Evolutionary conservation across 805 yeast genomes (phyloP).

Genomic region (Pichia sporocuriosa): DNA sequence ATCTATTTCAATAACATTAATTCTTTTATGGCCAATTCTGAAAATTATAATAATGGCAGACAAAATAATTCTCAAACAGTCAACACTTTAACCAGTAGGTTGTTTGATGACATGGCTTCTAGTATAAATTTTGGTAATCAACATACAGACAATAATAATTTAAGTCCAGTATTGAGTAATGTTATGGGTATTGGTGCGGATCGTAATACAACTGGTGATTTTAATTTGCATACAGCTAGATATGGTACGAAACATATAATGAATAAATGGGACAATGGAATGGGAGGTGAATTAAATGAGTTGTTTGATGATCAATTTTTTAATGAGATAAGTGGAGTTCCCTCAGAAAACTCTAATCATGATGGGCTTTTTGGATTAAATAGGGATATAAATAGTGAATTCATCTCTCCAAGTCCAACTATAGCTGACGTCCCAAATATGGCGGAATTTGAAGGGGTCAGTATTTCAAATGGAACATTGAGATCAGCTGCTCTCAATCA

Average conservation of each 20-base stretch:
- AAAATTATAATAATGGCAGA: background rate
- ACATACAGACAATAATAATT: background rate
- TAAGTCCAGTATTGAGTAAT: too few species aligned
- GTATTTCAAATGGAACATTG: background rate
- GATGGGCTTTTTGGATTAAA: slow-evolving; percentile 7
- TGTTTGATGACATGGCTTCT: background rate
- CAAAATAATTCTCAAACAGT: background rate
- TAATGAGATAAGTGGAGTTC: slow-evolving; percentile 26
- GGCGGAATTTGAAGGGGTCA: background rate
- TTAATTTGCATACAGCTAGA: background rate
- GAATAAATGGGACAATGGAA: slow-evolving; percentile 1
- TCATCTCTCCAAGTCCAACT: background rate
- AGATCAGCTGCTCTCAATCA: background rate
- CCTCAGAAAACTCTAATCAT: slow-evolving; percentile 12
- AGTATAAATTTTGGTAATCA: background rate
- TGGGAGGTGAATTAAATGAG: slow-evolving; percentile 20
- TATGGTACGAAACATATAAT: background rate
- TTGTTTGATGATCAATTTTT: slow-evolving; percentile 30
- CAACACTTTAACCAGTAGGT: background rate
- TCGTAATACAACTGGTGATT: background rate
- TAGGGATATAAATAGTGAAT: slow-evolving; percentile 1
- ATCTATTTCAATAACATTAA: too few species aligned
- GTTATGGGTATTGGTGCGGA: too few species aligned
- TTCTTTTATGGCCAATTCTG: background rate
- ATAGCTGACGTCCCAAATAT: background rate